Evolutionary conservation across 1,284 basidiomycete genomes (phyloP).

Genomic region (Sanghuangporus weigelae): DNA sequence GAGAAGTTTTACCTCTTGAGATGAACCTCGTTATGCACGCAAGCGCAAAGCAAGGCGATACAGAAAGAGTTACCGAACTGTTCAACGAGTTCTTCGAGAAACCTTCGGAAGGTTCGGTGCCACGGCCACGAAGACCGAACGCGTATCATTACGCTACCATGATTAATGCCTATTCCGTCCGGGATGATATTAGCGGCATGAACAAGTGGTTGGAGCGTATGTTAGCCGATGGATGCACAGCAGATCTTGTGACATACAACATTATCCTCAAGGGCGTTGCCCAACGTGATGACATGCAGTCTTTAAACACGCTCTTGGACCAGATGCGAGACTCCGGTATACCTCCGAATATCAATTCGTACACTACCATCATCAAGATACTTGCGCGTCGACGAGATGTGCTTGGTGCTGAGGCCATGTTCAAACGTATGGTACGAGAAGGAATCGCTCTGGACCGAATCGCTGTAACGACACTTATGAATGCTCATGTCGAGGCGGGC

Average conservation of each 20-base stretch:
- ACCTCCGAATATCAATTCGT: conserved; percentile 49
- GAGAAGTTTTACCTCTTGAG: conserved; percentile 29
- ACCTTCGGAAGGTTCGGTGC: conserved; percentile 22
- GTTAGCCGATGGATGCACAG: conserved; percentile 40
- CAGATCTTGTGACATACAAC: conserved; percentile 55
- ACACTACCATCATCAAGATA: conserved; percentile 66
- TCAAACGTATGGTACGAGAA: conserved; percentile 55
- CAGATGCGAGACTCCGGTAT: conserved; percentile 55
- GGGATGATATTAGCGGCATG: conserved; percentile 46
- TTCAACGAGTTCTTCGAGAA: conserved; percentile 49
- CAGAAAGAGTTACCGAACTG: conserved; percentile 37
- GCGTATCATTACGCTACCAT: conserved; percentile 51
- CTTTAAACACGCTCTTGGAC: conserved; percentile 53
- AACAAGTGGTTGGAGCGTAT: conserved; percentile 55
- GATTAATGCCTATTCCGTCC: conserved; percentile 50
- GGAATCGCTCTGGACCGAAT: conserved; percentile 59
- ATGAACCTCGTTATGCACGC: conserved; percentile 47
- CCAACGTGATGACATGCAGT: conserved; percentile 47
- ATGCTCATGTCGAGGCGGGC: conserved; percentile 79
- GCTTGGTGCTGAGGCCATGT: conserved; percentile 62
- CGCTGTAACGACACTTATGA: conserved; percentile 73
- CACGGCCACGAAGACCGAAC: conserved; percentile 31
- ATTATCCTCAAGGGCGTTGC: conserved; percentile 60
- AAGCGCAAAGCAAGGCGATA: conserved; percentile 43
- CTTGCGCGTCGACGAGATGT: conserved; percentile 67